Base-by-base conservation (phyloP, 805 yeast genomes). In the Saccharomycodes ludwigii region DNA sequence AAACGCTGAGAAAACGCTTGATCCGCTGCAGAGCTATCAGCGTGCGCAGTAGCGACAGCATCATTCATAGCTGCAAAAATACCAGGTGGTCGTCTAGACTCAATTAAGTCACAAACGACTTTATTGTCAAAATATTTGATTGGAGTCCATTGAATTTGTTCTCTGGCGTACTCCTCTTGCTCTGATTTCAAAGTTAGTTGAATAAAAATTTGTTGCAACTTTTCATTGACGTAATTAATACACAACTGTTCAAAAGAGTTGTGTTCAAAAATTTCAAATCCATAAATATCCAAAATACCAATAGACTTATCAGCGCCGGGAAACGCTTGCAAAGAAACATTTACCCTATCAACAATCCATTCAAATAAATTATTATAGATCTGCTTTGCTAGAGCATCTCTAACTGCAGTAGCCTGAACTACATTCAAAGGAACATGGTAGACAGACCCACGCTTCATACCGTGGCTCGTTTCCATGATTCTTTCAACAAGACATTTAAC, bases 11-110 rank as follows among this genome's bases (percentile, higher is more conserved):
- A 80, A 57, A 91, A 91, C 1, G 93, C 82, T 59, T 85, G 95
- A 56, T 91, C 99, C 2, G 97, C 97, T 13, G 97, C 98, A 32
- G 63, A 68, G 1, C 95, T 79, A 51, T 91, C 97, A 3, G 98
- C 99, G 53, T 91, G 98, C 0, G 98, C 98, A 18, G 97, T 91
- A 22, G 95, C 96, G 48, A 85, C 78, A 1, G 97, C 88, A 63
- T 91, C 98, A 57, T 88, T 91, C 59, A 91, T 68, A 3, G 95
- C 94, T 3, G 97, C 93, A 62, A 91, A 86, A 27, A 91, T 68
- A 37, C 98, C 98, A 1, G 96, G 96, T 1, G 98, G 97, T 49
- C 95, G 73, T 38, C 73, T 73, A 18, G 83, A 79, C 59, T 91
- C 99, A 50, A 91, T 91, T 51, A 91, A 67, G 46, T 91, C 99